Base-by-base conservation (phyloP, 352 stramenopile species). In the Saprolegnia parasitica region DNA sequence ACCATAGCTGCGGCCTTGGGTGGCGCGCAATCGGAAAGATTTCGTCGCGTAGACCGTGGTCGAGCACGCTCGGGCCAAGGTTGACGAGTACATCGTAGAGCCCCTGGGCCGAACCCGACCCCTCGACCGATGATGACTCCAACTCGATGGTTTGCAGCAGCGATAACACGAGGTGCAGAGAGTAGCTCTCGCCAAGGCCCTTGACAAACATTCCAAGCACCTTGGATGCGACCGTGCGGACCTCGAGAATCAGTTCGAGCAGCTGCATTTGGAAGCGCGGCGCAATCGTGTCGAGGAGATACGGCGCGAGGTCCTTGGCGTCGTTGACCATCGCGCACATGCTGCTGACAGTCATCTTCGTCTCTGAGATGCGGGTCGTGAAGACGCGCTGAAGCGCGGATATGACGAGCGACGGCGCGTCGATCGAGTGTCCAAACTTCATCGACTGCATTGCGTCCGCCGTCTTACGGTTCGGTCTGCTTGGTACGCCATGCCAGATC, bases 271-370 rank as follows among this genome's bases (percentile, higher is more conserved):
- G 98, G 23, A 99, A 83, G 72, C 97, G 97, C 9, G 96, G 94
- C 62, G 99, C 73, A 63, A 99, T 88, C 37, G 90, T 97, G 39
- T 97, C 84, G 47, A 99, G 88, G 78, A n/a, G n/a, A n/a, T 99
- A 99, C 32, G 97, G 97, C 37, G 98, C 80, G 45, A 99, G 86
- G 76, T 99, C 96, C 79, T 97, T 96, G 24, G 96, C 78, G 77
- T 99, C 96, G 74, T 98, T 98, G 52, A 99, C 98, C 96, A 99
- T 99, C 6, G 92, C 96, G 73, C 94, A 98, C 80, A 99, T 99
- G 73, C 98, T 99, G 63, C 98, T 97, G 21, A 97, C 96, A 75
- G 99, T 99, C 5, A 99, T 99, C 15, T 96, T n/a, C n/a, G n/a
- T 93, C 58, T 98, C 98, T 55, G 96, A 96, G 39, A 80, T 86